Evolutionary conservation across 2,329 filamentous ascomycete species (phyloP).

Genomic region (Fusarium oxysporum): DNA sequence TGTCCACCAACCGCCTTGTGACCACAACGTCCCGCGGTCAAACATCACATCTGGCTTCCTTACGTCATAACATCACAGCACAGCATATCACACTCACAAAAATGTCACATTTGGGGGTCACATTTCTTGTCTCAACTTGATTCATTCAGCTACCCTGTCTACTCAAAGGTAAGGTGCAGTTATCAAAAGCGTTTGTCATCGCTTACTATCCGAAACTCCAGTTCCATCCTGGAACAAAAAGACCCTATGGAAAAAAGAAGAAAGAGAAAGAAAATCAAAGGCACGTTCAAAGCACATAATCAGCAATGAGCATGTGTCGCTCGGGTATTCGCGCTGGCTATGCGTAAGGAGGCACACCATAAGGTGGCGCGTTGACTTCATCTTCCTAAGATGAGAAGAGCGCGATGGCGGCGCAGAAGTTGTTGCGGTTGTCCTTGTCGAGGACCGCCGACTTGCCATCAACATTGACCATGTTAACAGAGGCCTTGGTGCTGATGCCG

Average conservation of each 20-base stretch:
- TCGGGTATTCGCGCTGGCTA: constrained; percentile 17
- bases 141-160: constrained; percentile 30
- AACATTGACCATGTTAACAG: constrained; percentile 77
- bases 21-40: background rate
- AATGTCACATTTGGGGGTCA: background rate
- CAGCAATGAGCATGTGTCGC: background rate
- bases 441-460: constrained; percentile 65
- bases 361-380: background rate
- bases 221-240: constrained; percentile 30
- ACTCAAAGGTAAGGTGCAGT: constrained; percentile 6
- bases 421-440: constrained; percentile 72
- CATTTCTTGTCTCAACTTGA: constrained; percentile 9
- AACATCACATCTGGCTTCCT: background rate
- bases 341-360: constrained; percentile 11
- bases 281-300: constrained; percentile 9
- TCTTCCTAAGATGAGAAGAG: constrained; percentile 40
- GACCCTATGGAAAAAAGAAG: constrained; percentile 23
- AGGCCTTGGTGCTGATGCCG: constrained; percentile 79
- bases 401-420: constrained; percentile 72
- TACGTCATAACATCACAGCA: background rate
- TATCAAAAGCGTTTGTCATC: constrained; percentile 22
- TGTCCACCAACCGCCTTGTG: background rate
- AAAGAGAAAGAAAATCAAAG: constrained; percentile 28
- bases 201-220: constrained; percentile 40
- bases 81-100: background rate